A percentile compares a stretch with the other conserved stretches of the same genome.
Evolutionary conservation across 768 basidiomycete species (phyloP).

Genomic region (Boletus reticuloceps): DNA sequence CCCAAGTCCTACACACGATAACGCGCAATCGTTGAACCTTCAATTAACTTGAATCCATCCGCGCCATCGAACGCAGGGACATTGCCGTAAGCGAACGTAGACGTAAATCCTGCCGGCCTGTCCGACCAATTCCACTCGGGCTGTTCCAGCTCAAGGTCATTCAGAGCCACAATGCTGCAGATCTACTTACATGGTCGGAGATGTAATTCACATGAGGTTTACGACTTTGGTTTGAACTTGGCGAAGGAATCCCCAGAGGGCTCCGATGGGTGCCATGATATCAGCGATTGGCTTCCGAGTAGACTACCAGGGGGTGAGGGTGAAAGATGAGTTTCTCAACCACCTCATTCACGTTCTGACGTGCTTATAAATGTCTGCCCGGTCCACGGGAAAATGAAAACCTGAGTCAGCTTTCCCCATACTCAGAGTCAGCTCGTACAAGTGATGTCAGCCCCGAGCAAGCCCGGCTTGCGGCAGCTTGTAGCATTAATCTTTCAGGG

Average conservation of each 20-base stretch:
- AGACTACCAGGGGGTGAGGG: no score
- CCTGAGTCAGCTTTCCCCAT: no score
- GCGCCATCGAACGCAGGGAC: slow-evolving; percentile 16
- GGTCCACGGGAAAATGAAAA: no score
- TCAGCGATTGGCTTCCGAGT: no score
- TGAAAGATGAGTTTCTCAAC: no score
- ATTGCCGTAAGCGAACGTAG: slow-evolving; percentile 18
- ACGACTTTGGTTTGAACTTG: slow-evolving; percentile 17
- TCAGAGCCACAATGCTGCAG: slow-evolving; percentile 11
- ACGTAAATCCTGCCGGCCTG: slow-evolving; percentile 10
- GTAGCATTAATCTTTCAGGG: no score
- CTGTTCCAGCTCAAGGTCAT: slow-evolving; percentile 8
- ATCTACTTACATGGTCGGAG: slow-evolving; percentile 15
- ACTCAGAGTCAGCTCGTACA: no score
- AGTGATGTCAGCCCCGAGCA: no score
- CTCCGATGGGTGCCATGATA: slow-evolving; percentile 18
- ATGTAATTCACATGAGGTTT: no score
- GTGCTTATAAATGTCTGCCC: no score
- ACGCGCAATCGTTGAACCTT: slow-evolving; percentile 17
- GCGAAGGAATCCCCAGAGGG: slow-evolving; percentile 8
- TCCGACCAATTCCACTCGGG: slow-evolving; percentile 1
- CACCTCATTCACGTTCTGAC: no score
- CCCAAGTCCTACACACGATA: slow-evolving; percentile 8
- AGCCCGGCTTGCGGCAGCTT: no score
- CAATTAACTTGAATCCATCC: slow-evolving; percentile 16